Evolutionary conservation across 2,329 filamentous ascomycete species (phyloP).

Genomic region (Epichloe glyceriae): DNA sequence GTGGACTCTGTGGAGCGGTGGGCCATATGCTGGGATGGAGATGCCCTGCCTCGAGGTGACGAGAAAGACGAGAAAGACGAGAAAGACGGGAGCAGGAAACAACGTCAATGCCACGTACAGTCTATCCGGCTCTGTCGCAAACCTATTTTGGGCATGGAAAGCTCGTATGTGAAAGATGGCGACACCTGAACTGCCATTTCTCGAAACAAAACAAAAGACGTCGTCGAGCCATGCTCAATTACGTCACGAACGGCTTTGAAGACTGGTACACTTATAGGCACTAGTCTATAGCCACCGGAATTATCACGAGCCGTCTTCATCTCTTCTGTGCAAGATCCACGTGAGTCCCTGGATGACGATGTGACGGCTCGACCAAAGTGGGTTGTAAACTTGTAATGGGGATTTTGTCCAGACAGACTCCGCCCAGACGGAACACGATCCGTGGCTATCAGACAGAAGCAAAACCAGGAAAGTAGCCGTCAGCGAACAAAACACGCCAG

Average conservation of each 20-base stretch:
- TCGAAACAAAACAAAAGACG: too few relatives aligned
- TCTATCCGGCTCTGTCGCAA: slow-evolving; percentile 26
- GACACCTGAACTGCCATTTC: too few relatives aligned
- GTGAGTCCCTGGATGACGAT: background rate
- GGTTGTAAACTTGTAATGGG: too few relatives aligned
- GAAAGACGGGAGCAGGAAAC: slow-evolving; percentile 11
- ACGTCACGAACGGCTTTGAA: too few relatives aligned
- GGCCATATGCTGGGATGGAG: slow-evolving; percentile 27
- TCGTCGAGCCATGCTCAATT: too few relatives aligned
- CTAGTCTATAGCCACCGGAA: too few relatives aligned
- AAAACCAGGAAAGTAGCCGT: background rate
- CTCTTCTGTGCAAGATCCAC: background rate
- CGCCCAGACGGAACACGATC: too few relatives aligned
- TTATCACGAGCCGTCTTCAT: background rate
- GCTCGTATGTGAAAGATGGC: slow-evolving; percentile 29
- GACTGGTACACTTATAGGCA: too few relatives aligned
- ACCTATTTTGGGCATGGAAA: slow-evolving; percentile 32
- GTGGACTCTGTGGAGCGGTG: slow-evolving; percentile 18
- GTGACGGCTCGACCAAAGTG: too few relatives aligned
- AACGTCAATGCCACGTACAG: slow-evolving; percentile 17
- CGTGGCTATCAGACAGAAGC: background rate
- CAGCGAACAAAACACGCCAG: background rate
- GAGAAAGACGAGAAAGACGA: slow-evolving; percentile 17
- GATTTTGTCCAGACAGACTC: too few relatives aligned
- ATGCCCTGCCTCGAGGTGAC: background rate